Evolutionary conservation across 2,329 filamentous ascomycete genomes (phyloP), one percentile per base, ranked within the genome.

Genomic region (Didymella pinodella): DNA sequence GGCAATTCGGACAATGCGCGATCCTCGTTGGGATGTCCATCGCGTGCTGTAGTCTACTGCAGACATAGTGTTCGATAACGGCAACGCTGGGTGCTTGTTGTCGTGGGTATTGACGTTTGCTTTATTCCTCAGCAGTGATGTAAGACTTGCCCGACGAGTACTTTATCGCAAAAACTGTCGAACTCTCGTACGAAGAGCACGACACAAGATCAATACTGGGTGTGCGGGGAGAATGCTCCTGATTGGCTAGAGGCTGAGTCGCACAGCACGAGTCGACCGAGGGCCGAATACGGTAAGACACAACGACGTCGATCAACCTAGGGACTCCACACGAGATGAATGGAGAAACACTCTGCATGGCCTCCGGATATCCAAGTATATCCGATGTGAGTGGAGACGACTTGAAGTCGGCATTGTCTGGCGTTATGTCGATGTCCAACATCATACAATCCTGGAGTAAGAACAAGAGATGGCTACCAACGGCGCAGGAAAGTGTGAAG

Each of bases 1-100:
- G 7, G 75, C 77, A 32, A 79, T 74, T 7, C 75, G 65, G 10
- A 78, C 77, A 1, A 75, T 69, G 7, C 77, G 57, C 16, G 41
- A 66, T 7, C 69, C 71, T 25, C 67, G 65, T 45, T 74, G 67
- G 20, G 65, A 55, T 1, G 65, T 70, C 71, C 71, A 74, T 65
- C 70, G 64, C 7, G 62, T 66, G 38, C 22, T 58, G 48, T 70
- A 72, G 22, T 68, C 32, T 28, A 22, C 25, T 20, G 50, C 22
- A 11, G 57, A 50, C 67, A 72, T 74, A 1, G 38, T 57, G 46
- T 0, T 18, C 1, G 31, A 4, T 6, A 25, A 29, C 22, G 3
- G 3, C 6, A 11, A 11, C 20, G 7, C 14, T n/a, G 16, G 28
- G 25, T 12, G 20, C 31, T 28, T 2, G 20, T 11, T 11, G 12